Percentiles rank a stretch among this genome's conserved stretches.
These are phyloP conservation scores for Macrolepiota albuminosa DNA, from an alignment of 768 basidiomycete genomes.

Conservation along the genomic window DNA sequence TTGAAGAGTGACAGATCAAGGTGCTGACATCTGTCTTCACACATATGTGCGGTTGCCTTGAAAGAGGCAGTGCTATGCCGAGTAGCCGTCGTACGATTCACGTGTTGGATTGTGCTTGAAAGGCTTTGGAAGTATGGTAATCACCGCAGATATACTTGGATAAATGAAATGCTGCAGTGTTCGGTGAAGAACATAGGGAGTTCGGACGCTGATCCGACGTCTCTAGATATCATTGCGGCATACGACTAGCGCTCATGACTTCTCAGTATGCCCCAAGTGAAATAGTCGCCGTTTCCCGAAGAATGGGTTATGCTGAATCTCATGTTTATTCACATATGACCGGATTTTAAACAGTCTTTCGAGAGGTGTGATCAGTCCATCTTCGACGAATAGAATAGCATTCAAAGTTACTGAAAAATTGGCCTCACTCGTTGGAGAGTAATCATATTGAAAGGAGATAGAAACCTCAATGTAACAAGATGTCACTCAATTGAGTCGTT, in stretches of 20 bases:
- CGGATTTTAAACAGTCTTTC: background rate
- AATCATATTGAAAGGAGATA: background rate
- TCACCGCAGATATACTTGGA: background rate
- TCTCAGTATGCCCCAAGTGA: background rate
- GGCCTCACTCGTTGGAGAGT: background rate
- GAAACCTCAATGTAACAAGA: slow-evolving; percentile 14
- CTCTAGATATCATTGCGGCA: no score
- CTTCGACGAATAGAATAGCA: background rate
- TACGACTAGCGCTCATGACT: background rate
- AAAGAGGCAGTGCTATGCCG: background rate
- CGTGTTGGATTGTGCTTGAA: no score
- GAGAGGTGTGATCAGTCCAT: background rate
- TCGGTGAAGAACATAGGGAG: background rate
- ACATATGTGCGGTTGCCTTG: background rate
- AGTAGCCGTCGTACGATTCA: no score
- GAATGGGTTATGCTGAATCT: no score
- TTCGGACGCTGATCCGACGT: background rate
- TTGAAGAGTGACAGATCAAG: background rate
- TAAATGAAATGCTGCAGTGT: background rate
- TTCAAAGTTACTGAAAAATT: background rate
- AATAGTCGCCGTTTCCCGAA: no score
- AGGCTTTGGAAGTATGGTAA: no score
- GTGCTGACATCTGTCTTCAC: background rate
- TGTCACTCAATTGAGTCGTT: slow-evolving; percentile 40
- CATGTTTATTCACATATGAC: background rate